Base-by-base conservation (phyloP, 495 filamentous ascomycete species). In the Clohesyomyces aquaticus region DNA sequence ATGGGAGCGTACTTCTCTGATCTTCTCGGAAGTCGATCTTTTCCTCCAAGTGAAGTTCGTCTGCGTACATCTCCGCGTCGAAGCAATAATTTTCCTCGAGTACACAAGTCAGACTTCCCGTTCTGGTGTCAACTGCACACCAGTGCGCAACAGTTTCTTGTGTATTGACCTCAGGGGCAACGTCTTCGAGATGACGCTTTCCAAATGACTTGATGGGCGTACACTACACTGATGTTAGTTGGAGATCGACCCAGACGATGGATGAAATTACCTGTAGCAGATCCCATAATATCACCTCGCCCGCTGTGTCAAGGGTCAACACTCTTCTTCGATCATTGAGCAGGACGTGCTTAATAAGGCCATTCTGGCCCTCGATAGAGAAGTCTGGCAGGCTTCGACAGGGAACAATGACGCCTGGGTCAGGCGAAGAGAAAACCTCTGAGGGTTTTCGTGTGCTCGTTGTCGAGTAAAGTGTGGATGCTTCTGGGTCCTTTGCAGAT, bases 271-370 rank as follows among this genome's bases (percentile, higher is more conserved):
- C 91, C 79, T 87, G 84, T 25, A 98, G 78, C 26, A 98, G 76
- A 80, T 98, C 95, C 94, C 94, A 98, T 67, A 98, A 76, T 43
- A 95, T 78, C n/a, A 98, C 93, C 73, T 98, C 94, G 18, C 94
- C 95, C 14, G 93, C 91, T 9, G 93, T 97, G 75, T 98, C 94
- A 66, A 96, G 76, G 0, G 94, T 98, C 61, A 98, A 77, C 18
- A 93, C 91, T 51, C 91, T 83, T 69, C 89, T 87, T 70, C 94
- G 80, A 72, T 98, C 93, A 78, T 96, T 98, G 29, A 98, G 77
- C 70, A 98, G 82, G 68, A 89, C 84, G 74, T 96, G 88, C 74
- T 97, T 98, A 67, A 98, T 92, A 60, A 98, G 75, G 6, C 94
- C 94, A 77, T 96, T 91, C 71, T 96, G 94, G 2, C 94, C 95